Base-by-base conservation (phyloP, 768 basidiomycete genomes). In the Mycena haematopus region DNA sequence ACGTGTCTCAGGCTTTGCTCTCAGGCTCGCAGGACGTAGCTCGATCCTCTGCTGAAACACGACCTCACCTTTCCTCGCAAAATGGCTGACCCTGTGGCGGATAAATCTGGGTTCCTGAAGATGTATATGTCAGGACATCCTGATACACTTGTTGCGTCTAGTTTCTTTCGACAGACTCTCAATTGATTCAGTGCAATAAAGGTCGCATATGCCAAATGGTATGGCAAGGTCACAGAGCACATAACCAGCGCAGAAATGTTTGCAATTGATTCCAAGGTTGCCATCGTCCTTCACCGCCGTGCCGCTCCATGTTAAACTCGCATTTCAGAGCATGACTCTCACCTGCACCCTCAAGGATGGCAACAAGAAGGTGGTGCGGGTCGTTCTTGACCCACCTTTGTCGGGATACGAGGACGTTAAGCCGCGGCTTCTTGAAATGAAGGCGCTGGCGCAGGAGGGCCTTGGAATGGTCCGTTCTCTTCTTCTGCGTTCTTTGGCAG, bases 111-210 rank as follows among this genome's bases (percentile, higher is more conserved):
- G 1, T 95, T 92, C 72, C 80, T 94, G 45, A 84, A 85, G 72
- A 90, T 86, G 84, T 95, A 94, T 78, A 94, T 93, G 92, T 88
- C 84, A 31, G 50, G 29, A 3, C 93, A 93, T 69, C 90, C 90
- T 0, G 92, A 93, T 70, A 17, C n/a, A 7, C 17, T n/a, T 6
- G 17, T 21, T 1, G 14, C 17, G 40, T n/a, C 4, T 6, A n/a
- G 17, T 42, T 10, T n/a, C 7, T n/a, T 6, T 42, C 19, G 14
- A 42, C 6, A n/a, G 17, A 93, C 92, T 1, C 79, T 94, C 66
- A 36, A 14, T 14, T 36, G 36, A 36, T 31, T 31, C 36, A 36
- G 9, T 14, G 3, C 14, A 7, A 36, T 15, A 36, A 36, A 36
- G 36, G 90, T 94, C 36, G 90, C 90, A 3, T 95, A 93, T 67